These are phyloP conservation scores for Solanum piurae DNA, from an alignment of 257 asterid species.

Conservation along the genomic window DNA sequence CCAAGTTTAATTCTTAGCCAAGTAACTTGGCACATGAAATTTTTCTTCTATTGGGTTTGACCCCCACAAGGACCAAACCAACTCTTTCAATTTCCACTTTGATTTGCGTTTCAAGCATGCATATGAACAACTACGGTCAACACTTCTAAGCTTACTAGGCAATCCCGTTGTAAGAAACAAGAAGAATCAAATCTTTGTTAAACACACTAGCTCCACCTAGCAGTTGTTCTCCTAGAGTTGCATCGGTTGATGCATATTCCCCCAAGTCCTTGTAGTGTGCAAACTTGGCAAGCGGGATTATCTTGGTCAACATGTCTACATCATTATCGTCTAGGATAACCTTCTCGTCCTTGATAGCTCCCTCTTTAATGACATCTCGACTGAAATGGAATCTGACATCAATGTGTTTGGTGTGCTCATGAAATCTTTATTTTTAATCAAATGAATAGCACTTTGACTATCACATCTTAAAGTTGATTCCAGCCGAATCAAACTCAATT, in stretches of 20 bases:
- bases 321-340: background rate
- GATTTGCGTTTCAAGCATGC: background rate
- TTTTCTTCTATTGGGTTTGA: background rate
- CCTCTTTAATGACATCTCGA: background rate
- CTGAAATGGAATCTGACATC: too few species aligned
- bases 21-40: background rate
- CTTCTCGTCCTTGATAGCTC: background rate
- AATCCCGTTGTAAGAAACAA: background rate
- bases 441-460: background rate
- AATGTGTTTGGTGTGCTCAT: background rate
- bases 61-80: background rate
- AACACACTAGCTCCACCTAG: background rate
- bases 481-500: background rate
- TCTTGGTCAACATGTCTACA: background rate
- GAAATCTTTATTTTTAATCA: background rate
- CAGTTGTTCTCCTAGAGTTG: background rate
- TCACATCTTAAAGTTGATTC: background rate
- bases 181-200: too few species aligned
- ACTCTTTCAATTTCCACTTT: background rate
- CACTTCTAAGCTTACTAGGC: background rate
- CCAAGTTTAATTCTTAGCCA: background rate
- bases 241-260: background rate
- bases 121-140: background rate
- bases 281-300: background rate
- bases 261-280: background rate